These are phyloP conservation scores for Mortierella sp. DNA, from an alignment of 371 early-diverging fungal species.

Conservation along the genomic window DNA sequence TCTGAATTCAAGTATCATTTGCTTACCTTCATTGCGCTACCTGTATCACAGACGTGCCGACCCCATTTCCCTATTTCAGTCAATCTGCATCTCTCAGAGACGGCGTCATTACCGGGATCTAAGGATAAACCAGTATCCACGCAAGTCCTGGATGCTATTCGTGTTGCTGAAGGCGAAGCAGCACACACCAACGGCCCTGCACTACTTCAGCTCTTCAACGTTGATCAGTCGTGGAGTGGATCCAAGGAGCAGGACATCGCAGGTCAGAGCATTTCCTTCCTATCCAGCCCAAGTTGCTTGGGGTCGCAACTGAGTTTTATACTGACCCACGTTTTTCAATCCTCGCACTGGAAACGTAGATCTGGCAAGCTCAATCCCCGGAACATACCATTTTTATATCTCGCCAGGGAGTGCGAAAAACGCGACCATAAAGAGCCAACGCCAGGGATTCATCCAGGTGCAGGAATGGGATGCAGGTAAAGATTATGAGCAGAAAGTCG, in stretches of 20 bases:
- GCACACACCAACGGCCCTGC: not conserved
- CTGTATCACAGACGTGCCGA: conserved; percentile 24
- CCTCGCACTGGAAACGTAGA: not conserved
- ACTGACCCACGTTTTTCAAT: not conserved
- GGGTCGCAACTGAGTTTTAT: too few relatives aligned
- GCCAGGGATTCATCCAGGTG: conserved; percentile 46
- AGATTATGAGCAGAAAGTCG: not conserved
- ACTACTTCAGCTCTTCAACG: not conserved
- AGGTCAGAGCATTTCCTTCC: conserved; percentile 6
- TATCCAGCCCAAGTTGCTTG: too few relatives aligned
- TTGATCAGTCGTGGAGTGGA: conserved; percentile 32
- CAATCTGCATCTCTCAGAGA: conserved; percentile 35
- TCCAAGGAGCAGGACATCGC: conserved; percentile 14
- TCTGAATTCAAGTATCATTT: too few relatives aligned
- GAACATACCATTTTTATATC: conserved; percentile 55
- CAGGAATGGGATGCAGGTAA: conserved; percentile 51
- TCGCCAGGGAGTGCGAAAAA: conserved; percentile 18
- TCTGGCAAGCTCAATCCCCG: conserved; percentile 35
- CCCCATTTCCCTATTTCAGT: conserved; percentile 34
- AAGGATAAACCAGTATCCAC: not conserved
- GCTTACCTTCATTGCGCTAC: too few relatives aligned
- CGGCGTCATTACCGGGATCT: not conserved
- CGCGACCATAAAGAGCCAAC: conserved; percentile 42
- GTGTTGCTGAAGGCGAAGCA: not conserved
- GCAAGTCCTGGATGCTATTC: conserved; percentile 9